Percentiles rank a stretch among this genome's conserved stretches.
Conservation (phyloP, 2,329 filamentous ascomycete species). For the Cladosporium sp. region DNA sequence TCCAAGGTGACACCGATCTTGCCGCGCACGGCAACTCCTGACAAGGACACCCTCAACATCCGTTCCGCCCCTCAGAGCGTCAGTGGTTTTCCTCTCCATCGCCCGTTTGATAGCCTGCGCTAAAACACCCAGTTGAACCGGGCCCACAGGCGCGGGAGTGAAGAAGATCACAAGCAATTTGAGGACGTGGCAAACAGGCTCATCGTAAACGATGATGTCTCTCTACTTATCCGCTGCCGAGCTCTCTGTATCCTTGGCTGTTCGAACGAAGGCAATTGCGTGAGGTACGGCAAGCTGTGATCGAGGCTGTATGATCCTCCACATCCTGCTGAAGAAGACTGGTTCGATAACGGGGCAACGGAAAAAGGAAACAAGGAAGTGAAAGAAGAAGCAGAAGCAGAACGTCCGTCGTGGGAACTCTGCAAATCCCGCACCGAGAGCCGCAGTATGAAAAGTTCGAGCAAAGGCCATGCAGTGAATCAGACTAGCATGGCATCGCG, state of each 20-base stretch:
- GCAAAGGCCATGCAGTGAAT: no score
- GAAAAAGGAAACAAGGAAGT: no score
- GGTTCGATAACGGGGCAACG: background rate
- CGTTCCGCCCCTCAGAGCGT: no score
- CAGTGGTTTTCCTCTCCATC: background rate
- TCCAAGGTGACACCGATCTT: background rate
- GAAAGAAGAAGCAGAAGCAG: background rate
- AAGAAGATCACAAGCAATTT: background rate
- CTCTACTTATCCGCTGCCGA: background rate
- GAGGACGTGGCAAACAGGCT: background rate
- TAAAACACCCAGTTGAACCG: background rate
- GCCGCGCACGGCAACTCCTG: no score
- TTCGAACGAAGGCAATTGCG: background rate
- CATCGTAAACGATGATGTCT: background rate
- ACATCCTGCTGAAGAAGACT: background rate
- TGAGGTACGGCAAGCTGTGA: background rate
- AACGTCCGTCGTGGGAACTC: background rate
- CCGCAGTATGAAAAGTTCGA: background rate
- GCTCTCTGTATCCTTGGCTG: background rate
- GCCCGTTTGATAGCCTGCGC: background rate
- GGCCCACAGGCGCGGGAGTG: background rate
- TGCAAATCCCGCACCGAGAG: background rate
- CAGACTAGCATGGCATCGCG: background rate
- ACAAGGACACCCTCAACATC: background rate
- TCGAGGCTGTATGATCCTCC: background rate